Evolutionary conservation across 805 yeast genomes (phyloP).

Genomic region (Pichia ethanolica): DNA sequence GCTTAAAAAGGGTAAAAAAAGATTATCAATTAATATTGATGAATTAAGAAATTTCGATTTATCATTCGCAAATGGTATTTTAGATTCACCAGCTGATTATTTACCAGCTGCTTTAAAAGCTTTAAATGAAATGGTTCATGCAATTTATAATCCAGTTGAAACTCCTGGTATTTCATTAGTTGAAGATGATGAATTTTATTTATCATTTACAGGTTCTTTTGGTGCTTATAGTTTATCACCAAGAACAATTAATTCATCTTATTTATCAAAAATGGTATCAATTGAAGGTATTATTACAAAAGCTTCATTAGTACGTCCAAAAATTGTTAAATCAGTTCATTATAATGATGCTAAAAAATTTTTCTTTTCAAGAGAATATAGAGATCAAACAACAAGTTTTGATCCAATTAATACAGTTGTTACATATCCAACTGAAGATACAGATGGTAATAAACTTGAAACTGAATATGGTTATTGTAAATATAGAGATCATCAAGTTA

Average conservation of each 20-base stretch:
- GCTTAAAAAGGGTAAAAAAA: conserved; percentile 56
- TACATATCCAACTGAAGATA: conserved; percentile 86
- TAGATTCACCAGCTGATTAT: conserved; percentile 72
- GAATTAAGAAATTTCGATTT: conserved; percentile 77
- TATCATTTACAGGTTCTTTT: conserved; percentile 85
- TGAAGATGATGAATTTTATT: conserved; percentile 57
- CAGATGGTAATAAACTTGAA: conserved; percentile 78
- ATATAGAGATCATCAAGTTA: conserved; percentile 88
- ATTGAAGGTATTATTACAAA: conserved; percentile 94
- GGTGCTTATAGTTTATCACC: conserved; percentile 86
- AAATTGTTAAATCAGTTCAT: conserved; percentile 84
- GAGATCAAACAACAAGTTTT: conserved; percentile 87
- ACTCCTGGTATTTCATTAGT: conserved; percentile 45
- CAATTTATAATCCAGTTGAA: conserved; percentile 59
- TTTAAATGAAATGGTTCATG: conserved; percentile 66
- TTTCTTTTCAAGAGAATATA: conserved; percentile 85
- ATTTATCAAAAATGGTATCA: conserved; percentile 74
- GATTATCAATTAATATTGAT: conserved; percentile 74
- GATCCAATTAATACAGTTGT: conserved; percentile 79
- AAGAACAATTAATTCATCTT: conserved; percentile 70
- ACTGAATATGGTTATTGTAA: conserved; percentile 93
- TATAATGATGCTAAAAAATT: conserved; percentile 78
- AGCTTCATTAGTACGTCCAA: conserved; percentile 89
- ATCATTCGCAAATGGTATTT: conserved; percentile 67
- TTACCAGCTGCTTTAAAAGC: conserved; percentile 89